phyloP scores from a whole-genome alignment of 306 rosid species.

The Acmispon strigosus region DNA sequence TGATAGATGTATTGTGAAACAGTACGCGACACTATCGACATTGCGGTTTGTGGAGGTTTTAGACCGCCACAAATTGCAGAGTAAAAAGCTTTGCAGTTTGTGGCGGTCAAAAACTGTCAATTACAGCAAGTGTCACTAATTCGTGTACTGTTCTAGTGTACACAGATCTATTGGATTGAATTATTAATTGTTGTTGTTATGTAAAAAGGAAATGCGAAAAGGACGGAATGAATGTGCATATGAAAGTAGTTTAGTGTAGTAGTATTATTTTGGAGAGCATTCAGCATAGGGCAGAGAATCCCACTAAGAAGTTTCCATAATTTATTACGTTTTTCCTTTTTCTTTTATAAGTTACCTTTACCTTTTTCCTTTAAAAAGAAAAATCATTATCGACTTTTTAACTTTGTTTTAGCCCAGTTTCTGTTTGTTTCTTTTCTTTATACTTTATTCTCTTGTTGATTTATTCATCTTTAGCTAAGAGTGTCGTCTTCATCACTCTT shows the following conservation, averaged over 20 bases:
- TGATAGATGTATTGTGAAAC: no score
- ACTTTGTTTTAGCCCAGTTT: background rate
- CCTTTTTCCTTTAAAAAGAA: background rate
- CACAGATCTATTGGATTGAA: no score
- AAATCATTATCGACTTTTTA: background rate
- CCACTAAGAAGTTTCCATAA: conserved; percentile 28
- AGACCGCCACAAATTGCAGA: no score
- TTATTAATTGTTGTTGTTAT: no score
- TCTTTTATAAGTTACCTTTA: background rate
- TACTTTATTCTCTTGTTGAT: conserved; percentile 15
- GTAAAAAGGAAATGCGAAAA: background rate
- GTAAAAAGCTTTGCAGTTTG: no score
- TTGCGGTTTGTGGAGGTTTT: no score
- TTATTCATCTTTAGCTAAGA: background rate
- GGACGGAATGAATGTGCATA: conserved; percentile 8
- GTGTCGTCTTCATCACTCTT: background rate
- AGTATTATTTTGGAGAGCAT: background rate
- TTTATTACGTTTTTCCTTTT: background rate
- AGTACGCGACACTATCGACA: no score
- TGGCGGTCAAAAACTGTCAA: no score
- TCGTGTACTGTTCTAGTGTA: no score
- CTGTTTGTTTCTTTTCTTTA: background rate
- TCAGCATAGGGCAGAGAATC: conserved; percentile 34
- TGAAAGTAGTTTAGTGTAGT: background rate
- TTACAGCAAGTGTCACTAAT: no score